Conservation (phyloP, 2,329 filamentous ascomycete species). For the Aspergillus flavus region DNA sequence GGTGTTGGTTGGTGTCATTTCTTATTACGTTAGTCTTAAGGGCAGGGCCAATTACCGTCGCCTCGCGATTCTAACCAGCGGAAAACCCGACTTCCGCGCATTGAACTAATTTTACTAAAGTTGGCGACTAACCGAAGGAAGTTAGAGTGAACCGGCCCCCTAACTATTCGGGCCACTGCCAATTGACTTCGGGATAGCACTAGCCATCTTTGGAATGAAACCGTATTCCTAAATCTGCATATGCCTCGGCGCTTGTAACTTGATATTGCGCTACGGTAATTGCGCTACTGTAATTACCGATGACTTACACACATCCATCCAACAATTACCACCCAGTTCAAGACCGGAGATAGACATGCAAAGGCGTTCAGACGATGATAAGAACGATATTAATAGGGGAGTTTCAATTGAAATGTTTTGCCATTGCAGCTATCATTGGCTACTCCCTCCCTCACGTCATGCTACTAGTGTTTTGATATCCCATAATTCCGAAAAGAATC, state of each 20-base stretch:
- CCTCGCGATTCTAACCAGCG: conserved; percentile 22
- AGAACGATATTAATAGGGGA: background rate
- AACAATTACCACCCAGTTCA: background rate
- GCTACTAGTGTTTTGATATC: background rate
- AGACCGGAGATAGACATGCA: background rate
- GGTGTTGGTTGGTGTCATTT: conserved; percentile 12
- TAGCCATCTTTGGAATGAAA: conserved; percentile 19
- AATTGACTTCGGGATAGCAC: conserved; percentile 13
- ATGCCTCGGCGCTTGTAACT: conserved; percentile 14
- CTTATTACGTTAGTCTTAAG: conserved; percentile 19
- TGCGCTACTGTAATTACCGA: conserved; percentile 7
- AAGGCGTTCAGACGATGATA: background rate
- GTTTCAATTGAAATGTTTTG: background rate
- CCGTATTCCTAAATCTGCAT: conserved; percentile 22
- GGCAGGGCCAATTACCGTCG: conserved; percentile 13
- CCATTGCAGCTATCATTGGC: background rate
- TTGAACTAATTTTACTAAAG: conserved; percentile 13
- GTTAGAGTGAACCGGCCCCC: conserved; percentile 4
- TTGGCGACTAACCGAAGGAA: background rate
- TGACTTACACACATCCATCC: background rate
- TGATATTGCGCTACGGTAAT: conserved; percentile 10
- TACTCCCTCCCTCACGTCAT: background rate
- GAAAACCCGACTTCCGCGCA: conserved; percentile 23
- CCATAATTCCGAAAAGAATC: background rate
- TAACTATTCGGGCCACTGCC: conserved; percentile 19